Evolutionary conservation across 129 eudicot species (phyloP), one percentile per base, ranked within the genome.

Genomic region (Saposhnikovia divaricata): DNA sequence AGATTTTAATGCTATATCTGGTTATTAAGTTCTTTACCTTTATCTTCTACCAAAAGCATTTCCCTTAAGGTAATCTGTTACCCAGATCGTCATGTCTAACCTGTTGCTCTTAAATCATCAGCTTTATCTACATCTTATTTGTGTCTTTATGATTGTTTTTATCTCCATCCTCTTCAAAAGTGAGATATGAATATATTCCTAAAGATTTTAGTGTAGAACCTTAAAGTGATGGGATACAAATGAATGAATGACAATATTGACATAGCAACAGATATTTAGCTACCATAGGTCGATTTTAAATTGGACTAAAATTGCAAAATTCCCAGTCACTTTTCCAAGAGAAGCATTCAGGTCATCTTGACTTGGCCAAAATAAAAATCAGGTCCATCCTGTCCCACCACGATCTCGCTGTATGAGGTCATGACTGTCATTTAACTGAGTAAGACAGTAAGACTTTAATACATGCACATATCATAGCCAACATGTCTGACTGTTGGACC

Each of bases 371-470:
- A 65, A 66, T 13, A 28, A 66, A 12, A 27, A 66, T 66, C 9
- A 31, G 38, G 71, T 25, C n/a, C 71, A 25, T 66, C 40, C 10
- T 65, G 39, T 65, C 15, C 71, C 71, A 65, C 34, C 16, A 65
- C 14, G 40, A 66, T 66, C 72, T 66, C 13, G 21, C 31, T 8
- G 9, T 66, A 66, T 25, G 72, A 28, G 15, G 40, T 66, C 19
- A 27, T 66, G 40, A 28, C 40, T 12, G 31, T 66, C 8, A 31
- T 25, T 28, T 4, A 13, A 66, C 34, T 28, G 34, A n/a, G n/a
- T n/a, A n/a, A n/a, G n/a, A n/a, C n/a, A 66, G 72, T 28, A 66
- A 66, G 72, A 66, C 72, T 27, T 65, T 11, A 28, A 66, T 66
- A 13, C 16, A n/a, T 12, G 1, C 28, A 61, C 68, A 59, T n/a